Percentiles rank a stretch among this genome's conserved stretches.
Evolutionary conservation across 1,139 yeast genomes (phyloP).

Genomic region (Geotrichum aggregatum): DNA sequence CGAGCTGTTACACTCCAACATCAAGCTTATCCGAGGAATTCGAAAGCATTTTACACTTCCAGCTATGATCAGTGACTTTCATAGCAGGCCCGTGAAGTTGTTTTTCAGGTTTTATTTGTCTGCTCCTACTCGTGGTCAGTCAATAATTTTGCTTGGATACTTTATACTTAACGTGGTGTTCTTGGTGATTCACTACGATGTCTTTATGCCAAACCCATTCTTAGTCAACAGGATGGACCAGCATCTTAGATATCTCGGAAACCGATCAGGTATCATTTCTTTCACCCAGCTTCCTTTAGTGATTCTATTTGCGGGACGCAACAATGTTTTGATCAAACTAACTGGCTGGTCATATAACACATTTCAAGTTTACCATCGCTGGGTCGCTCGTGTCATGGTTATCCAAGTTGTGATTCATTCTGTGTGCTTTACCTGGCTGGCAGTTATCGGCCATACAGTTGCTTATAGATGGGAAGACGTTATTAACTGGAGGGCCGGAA

Average conservation of each 20-base stretch:
- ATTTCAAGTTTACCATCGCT: slow-evolving; percentile 58
- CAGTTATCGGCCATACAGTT: slow-evolving; percentile 39
- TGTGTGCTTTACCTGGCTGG: slow-evolving; percentile 34
- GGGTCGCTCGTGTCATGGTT: slow-evolving; percentile 55
- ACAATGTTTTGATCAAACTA: slow-evolving; percentile 51
- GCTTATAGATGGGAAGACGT: slow-evolving; percentile 42
- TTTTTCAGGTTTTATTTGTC: slow-evolving; percentile 25
- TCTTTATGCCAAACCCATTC: slow-evolving; percentile 27
- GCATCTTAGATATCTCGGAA: slow-evolving; percentile 46
- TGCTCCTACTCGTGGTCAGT: slow-evolving; percentile 36
- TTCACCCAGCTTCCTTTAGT: slow-evolving; percentile 54
- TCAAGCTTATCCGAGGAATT: slow-evolving; percentile 24
- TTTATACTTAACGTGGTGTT: slow-evolving; percentile 30
- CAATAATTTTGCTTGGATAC: slow-evolving; percentile 32
- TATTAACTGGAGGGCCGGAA: slow-evolving; percentile 45
- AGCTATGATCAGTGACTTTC: slow-evolving; percentile 33
- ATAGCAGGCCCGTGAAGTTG: slow-evolving; percentile 31
- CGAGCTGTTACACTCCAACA: slow-evolving; percentile 20
- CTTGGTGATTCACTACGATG: slow-evolving; percentile 24
- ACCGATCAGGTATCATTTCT: slow-evolving; percentile 58
- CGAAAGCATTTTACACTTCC: slow-evolving; percentile 36
- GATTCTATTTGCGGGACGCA: slow-evolving; percentile 58
- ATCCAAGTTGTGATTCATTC: slow-evolving; percentile 45
- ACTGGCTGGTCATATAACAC: slow-evolving; percentile 66
- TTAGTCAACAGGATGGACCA: slow-evolving; percentile 30